Evolutionary conservation across 345 rosid genomes (phyloP).

Genomic region (Cardamine resedifolia): DNA sequence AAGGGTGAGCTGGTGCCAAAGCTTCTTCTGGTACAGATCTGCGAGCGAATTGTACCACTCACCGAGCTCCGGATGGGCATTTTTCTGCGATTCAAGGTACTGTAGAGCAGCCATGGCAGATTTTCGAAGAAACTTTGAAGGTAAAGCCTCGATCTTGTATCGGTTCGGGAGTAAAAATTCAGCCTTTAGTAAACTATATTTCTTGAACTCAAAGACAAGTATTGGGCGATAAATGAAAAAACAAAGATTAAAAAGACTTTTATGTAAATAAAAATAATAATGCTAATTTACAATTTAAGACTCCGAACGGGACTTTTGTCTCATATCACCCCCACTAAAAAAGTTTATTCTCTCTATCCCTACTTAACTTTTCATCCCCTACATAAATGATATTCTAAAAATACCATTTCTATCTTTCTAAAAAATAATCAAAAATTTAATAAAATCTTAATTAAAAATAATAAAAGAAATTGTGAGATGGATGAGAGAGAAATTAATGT

Average conservation of each 20-base stretch:
- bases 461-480: no score
- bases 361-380: no score
- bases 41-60: constrained; percentile 96
- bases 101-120: constrained; percentile 79
- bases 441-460: no score
- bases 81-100: constrained; percentile 69
- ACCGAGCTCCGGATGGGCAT: constrained; percentile 67
- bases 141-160: constrained; percentile 29
- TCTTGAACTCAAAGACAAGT: constrained; percentile 40
- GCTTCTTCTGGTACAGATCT: constrained; percentile 97
- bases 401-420: no score
- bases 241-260: background rate
- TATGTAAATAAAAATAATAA: background rate
- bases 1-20: constrained; percentile 96
- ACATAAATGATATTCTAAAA: no score
- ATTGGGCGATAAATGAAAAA: constrained; percentile 4
- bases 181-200: constrained; percentile 35
- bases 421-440: no score
- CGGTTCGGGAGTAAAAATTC: background rate
- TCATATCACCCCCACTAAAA: no score
- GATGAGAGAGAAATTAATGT: no score
- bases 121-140: background rate
- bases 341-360: no score
- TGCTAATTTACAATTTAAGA: background rate
- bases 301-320: no score